Percentiles rank a stretch among this genome's conserved stretches.
Conservation (phyloP, 2,329 filamentous ascomycete species). For the Clarireedia hainanense region DNA sequence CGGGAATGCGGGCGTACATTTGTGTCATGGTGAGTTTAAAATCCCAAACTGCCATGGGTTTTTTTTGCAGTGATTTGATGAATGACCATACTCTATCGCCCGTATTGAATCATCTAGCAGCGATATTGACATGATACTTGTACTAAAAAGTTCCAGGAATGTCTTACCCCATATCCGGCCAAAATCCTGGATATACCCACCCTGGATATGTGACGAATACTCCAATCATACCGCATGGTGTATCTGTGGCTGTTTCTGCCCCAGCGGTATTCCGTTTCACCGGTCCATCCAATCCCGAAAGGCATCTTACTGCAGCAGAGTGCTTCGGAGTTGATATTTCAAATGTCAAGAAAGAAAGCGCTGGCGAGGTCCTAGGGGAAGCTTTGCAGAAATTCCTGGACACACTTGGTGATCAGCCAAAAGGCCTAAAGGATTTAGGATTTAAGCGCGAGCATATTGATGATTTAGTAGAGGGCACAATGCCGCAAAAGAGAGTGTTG, state of each 20-base stretch:
- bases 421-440: constrained; percentile 74
- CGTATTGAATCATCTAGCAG: not conserved
- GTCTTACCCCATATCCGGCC: constrained; percentile 94
- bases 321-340: constrained; percentile 84
- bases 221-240: constrained; percentile 89
- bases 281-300: constrained; percentile 80
- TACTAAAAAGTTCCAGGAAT: constrained; percentile 49
- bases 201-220: constrained; percentile 69
- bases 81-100: not conserved
- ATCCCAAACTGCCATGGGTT: not conserved
- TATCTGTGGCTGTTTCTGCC: constrained; percentile 87
- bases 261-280: constrained; percentile 95
- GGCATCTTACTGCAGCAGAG: constrained; percentile 83
- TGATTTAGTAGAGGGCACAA: constrained; percentile 82
- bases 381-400: constrained; percentile 75
- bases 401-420: constrained; percentile 81
- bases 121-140: not conserved
- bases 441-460: constrained; percentile 73
- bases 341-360: constrained; percentile 80
- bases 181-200: constrained; percentile 88
- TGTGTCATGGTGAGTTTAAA: constrained; percentile 51
- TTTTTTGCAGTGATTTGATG: not conserved
- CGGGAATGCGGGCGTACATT: constrained; percentile 92
- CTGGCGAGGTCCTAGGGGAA: constrained; percentile 80
- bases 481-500: constrained; percentile 83